Evolutionary conservation across 331 rosid genomes (phyloP).

Genomic region (Malus hybrid): DNA sequence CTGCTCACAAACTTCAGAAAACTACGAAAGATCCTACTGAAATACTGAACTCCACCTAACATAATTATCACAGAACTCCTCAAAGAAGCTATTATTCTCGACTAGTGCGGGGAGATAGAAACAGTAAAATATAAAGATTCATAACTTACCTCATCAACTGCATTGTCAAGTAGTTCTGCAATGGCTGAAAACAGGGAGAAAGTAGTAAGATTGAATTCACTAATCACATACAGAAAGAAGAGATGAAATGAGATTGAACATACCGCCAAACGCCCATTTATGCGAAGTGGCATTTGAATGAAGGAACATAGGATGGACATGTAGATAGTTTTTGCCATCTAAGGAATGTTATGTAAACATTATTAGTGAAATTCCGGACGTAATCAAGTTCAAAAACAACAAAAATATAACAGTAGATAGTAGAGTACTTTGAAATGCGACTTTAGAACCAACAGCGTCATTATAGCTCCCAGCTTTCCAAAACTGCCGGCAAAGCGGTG

Average conservation of each 20-base stretch:
- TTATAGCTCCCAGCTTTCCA: conserved; percentile 77
- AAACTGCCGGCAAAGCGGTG: conserved; percentile 61
- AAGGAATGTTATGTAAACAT: background rate
- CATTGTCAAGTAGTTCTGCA: conserved; percentile 71
- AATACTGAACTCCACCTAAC: background rate
- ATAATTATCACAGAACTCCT: background rate
- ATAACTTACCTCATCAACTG: conserved; percentile 65
- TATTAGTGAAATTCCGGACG: background rate
- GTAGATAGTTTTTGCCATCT: conserved; percentile 43
- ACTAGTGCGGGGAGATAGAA: background rate
- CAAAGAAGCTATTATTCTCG: no score
- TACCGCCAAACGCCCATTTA: conserved; percentile 93
- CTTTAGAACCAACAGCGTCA: conserved; percentile 28
- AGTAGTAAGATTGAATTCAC: background rate
- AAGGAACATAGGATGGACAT: conserved; percentile 70
- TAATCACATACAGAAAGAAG: conserved; percentile 11
- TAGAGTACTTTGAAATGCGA: conserved; percentile 45
- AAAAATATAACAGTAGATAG: conserved; percentile 1
- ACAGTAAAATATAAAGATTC: background rate
- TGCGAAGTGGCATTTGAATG: conserved; percentile 95
- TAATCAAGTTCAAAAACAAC: background rate
- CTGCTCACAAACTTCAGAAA: background rate
- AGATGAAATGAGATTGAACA: conserved; percentile 20
- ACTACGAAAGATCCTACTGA: background rate
- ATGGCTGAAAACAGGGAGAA: conserved; percentile 39